phyloP scores from a whole-genome alignment of 352 stramenopile species.

The Pythium brassicae region DNA sequence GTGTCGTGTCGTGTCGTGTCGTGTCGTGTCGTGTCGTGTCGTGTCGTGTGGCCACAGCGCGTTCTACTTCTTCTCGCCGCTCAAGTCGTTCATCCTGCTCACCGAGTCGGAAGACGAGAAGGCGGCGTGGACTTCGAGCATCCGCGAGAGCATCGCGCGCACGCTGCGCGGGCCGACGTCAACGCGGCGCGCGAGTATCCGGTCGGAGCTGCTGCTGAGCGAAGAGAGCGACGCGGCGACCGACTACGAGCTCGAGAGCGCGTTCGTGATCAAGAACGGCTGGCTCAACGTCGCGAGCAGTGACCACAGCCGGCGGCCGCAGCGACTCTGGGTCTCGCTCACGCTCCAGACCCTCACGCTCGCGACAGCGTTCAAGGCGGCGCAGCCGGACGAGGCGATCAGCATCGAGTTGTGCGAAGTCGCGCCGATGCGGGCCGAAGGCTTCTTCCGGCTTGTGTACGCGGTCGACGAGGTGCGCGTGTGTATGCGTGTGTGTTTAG shows the following conservation, averaged over 20 bases:
- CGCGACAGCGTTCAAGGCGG: conserved; percentile 55
- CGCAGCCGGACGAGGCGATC: conserved; percentile 63
- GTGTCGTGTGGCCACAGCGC: conserved; percentile 29
- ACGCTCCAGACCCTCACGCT: conserved; percentile 71
- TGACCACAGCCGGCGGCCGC: conserved; percentile 23
- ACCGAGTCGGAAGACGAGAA: conserved; percentile 65
- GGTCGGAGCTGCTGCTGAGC: conserved; percentile 53
- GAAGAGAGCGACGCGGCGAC: conserved; percentile 53
- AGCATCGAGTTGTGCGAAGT: conserved; percentile 56
- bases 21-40: not conserved
- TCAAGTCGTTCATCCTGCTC: conserved; percentile 86
- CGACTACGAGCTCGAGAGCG: conserved; percentile 59
- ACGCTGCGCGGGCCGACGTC: conserved; percentile 45
- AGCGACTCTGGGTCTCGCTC: conserved; percentile 75
- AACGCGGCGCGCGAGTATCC: conserved; percentile 48
- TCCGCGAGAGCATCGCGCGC: conserved; percentile 59
- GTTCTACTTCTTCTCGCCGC: conserved; percentile 82
- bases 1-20: not conserved
- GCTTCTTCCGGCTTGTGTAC: conserved; percentile 57
- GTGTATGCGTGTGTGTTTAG: too few species aligned
- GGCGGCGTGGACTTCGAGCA: conserved; percentile 46
- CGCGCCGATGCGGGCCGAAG: conserved; percentile 40
- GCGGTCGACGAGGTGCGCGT: conserved; percentile 20
- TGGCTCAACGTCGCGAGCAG: conserved; percentile 71
- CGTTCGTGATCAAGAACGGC: conserved; percentile 83